Evolutionary conservation across 169 alveolate genomes (phyloP).

Genomic region (Plasmodium coatneyi): DNA sequence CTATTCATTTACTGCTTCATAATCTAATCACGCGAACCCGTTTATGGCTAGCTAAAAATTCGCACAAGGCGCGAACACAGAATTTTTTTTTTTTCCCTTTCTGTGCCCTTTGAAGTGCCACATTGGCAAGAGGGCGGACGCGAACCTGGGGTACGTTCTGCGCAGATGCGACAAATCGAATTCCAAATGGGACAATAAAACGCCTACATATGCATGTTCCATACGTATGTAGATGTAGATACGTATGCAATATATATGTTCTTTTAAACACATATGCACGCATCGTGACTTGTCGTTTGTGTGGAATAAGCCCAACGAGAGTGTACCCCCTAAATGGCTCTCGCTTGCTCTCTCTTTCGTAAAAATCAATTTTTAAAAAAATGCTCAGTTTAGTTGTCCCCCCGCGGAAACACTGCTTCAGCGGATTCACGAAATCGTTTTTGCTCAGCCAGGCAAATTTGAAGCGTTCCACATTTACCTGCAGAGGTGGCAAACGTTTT

Average conservation of each 20-base stretch:
- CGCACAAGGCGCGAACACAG: neutral
- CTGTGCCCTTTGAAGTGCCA: neutral
- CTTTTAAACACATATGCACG: neutral
- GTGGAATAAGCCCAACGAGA: neutral
- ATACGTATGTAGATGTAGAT: neutral
- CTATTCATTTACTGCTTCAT: neutral
- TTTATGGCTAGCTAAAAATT: neutral
- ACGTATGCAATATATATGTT: neutral
- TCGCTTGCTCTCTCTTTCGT: neutral
- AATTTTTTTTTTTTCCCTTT: neutral
- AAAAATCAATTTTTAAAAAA: conserved; percentile 6
- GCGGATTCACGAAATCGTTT: conserved; percentile 10
- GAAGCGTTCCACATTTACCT: neutral
- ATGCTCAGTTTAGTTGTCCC: conserved; percentile 26
- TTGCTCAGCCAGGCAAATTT: neutral
- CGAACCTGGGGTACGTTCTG: neutral
- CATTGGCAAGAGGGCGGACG: neutral
- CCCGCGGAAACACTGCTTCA: conserved; percentile 6
- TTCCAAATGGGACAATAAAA: neutral
- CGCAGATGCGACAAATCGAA: neutral
- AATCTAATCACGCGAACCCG: neutral
- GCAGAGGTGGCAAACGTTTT: neutral
- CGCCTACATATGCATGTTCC: neutral
- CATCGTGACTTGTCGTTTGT: neutral
- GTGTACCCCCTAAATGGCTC: neutral